These are phyloP conservation scores for Colletotrichum sojae DNA, from an alignment of 2,329 filamentous ascomycete species.

Conservation along the genomic window DNA sequence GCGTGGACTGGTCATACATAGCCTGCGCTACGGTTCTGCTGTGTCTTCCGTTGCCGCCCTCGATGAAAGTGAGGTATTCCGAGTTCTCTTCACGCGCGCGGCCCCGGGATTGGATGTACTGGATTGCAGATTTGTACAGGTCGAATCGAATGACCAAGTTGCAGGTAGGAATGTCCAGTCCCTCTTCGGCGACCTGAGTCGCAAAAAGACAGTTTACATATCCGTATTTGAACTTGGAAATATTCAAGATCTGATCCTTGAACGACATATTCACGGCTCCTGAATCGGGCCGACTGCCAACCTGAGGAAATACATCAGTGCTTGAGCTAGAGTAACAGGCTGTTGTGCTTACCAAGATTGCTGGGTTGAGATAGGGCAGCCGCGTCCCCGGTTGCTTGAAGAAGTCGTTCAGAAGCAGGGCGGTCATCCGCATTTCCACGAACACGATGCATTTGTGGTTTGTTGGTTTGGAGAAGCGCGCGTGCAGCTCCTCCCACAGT, in stretches of 20 bases:
- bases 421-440: constrained; percentile 83
- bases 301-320: constrained; percentile 6
- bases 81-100: constrained; percentile 85
- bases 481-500: constrained; percentile 72
- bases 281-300: constrained; percentile 29
- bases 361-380: constrained; percentile 71
- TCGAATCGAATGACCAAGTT: constrained; percentile 84
- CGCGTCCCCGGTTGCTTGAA: constrained; percentile 70
- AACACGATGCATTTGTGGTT: constrained; percentile 88
- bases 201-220: constrained; percentile 75
- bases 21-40: constrained; percentile 70
- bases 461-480: constrained; percentile 72
- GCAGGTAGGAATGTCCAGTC: constrained; percentile 77
- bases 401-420: constrained; percentile 78
- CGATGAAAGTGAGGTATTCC: constrained; percentile 87
- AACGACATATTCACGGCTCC: constrained; percentile 67
- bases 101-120: constrained; percentile 94
- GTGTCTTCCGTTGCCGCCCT: constrained; percentile 77
- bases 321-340: not conserved
- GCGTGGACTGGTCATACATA: constrained; percentile 70
- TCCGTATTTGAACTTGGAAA: constrained; percentile 75
- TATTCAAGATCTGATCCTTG: constrained; percentile 79
- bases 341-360: constrained; percentile 69
- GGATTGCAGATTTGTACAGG: constrained; percentile 89
- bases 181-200: constrained; percentile 77